phyloP scores from a whole-genome alignment of 75 land plant species.

The Pseudotsuga menziesii region DNA sequence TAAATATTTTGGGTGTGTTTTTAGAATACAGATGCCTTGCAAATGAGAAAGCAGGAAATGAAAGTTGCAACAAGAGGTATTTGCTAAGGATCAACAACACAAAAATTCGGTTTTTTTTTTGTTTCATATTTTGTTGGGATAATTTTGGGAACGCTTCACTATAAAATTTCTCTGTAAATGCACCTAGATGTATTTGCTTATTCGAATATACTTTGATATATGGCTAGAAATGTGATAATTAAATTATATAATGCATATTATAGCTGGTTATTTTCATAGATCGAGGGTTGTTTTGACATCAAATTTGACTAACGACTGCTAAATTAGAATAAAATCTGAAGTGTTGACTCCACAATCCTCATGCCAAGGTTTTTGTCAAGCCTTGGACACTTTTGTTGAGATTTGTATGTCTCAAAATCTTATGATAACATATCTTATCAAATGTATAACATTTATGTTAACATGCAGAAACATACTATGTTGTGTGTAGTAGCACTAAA shows the following conservation, averaged over 20 bases:
- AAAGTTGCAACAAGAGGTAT: conserved; percentile 90
- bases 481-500: background rate
- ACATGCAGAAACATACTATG: background rate
- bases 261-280: background rate
- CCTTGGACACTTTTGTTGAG: background rate
- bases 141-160: too few relatives aligned
- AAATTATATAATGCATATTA: background rate
- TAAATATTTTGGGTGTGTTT: background rate
- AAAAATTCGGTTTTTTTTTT: background rate
- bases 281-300: background rate
- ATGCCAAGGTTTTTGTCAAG: background rate
- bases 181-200: too few relatives aligned
- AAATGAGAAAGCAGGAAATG: conserved; percentile 89
- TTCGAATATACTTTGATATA: too few relatives aligned
- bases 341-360: too few relatives aligned
- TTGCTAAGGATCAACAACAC: background rate
- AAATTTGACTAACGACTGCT: background rate
- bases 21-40: conserved; percentile 64
- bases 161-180: too few relatives aligned
- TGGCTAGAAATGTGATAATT: background rate
- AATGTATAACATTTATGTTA: background rate
- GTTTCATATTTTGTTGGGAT: too few relatives aligned
- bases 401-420: background rate
- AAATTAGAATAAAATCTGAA: too few relatives aligned
- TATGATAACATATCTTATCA: background rate